Conservation (phyloP, 805 yeast genomes). For the Teunomyces barrocoloradensis region DNA sequence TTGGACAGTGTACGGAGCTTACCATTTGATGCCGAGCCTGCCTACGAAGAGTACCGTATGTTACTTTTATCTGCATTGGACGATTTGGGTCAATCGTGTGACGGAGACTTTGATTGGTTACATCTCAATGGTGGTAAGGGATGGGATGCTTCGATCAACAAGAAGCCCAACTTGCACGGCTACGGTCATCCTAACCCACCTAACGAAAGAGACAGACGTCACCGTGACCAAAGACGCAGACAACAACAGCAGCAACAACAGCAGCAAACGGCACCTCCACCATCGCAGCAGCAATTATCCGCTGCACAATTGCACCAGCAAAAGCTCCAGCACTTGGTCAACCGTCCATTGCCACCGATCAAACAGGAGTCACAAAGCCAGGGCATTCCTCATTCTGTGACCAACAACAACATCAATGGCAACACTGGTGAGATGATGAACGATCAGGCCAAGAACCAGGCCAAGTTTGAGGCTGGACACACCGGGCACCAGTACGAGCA, state of each 20-base stretch:
- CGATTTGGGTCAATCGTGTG: slow-evolving; percentile 57
- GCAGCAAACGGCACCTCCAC: slow-evolving; percentile 8
- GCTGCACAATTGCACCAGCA: slow-evolving; percentile 49
- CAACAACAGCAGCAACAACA: slow-evolving; percentile 34
- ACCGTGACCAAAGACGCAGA: slow-evolving; percentile 44
- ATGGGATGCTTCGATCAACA: slow-evolving; percentile 74
- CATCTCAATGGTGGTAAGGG: slow-evolving; percentile 75
- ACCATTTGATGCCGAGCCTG: slow-evolving; percentile 78
- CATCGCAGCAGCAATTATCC: slow-evolving; percentile 33
- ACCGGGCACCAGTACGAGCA: slow-evolving; percentile 34
- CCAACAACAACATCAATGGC: slow-evolving; percentile 19
- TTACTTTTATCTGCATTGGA: slow-evolving; percentile 59
- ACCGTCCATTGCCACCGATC: slow-evolving; percentile 48
- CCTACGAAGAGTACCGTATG: slow-evolving; percentile 63
- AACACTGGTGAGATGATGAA: slow-evolving; percentile 10
- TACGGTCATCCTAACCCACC: slow-evolving; percentile 72
- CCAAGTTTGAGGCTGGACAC: slow-evolving; percentile 11
- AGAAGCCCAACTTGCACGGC: slow-evolving; percentile 78
- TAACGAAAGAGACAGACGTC: slow-evolving; percentile 45
- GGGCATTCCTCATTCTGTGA: slow-evolving; percentile 22
- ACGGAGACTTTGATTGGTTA: slow-evolving; percentile 80
- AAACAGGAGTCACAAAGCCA: slow-evolving; percentile 36
- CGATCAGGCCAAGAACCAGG: slow-evolving; percentile 15
- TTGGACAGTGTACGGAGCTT: slow-evolving; percentile 64
- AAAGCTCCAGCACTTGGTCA: slow-evolving; percentile 47